Evolutionary conservation across 176 grass and related monocot species (phyloP).

Genomic region (Aegilops longissima): DNA sequence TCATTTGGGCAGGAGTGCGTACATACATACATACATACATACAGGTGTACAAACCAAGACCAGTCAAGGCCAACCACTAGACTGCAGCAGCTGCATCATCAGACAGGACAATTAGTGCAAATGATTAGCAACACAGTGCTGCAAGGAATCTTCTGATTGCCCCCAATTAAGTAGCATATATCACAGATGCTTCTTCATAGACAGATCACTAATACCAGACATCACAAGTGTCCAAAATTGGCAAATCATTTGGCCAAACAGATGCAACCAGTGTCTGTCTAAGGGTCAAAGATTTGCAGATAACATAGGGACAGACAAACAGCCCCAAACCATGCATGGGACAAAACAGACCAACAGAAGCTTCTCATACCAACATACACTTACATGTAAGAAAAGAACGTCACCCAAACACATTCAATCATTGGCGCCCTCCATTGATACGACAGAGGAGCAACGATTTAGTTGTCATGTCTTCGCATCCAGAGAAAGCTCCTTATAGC

Average conservation of each 20-base stretch:
- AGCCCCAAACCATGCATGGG: constrained; percentile 27
- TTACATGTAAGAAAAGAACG: constrained; percentile 14
- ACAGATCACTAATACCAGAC: not conserved
- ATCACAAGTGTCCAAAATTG: constrained; percentile 25
- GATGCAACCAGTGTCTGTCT: constrained; percentile 7
- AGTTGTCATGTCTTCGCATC: too few species aligned
- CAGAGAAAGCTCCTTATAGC: not conserved
- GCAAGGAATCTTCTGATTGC: too few species aligned
- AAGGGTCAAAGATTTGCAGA: constrained; percentile 41
- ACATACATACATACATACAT: too few species aligned
- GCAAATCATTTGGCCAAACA: not conserved
- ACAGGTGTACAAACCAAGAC: too few species aligned
- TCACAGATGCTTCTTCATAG: not conserved
- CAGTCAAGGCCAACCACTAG: too few species aligned
- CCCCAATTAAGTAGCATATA: not conserved
- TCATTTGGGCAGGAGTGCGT: too few species aligned
- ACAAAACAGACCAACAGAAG: constrained; percentile 23
- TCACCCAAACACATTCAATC: not conserved
- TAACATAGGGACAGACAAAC: constrained; percentile 24
- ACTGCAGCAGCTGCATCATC: too few species aligned
- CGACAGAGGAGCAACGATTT: too few species aligned
- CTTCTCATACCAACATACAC: constrained; percentile 16
- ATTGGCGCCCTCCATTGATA: too few species aligned
- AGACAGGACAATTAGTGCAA: too few species aligned
- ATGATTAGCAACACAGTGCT: too few species aligned